Percentiles rank a stretch among this genome's conserved stretches.
phyloP scores from a whole-genome alignment of 2,329 filamentous ascomycete genomes.

The Diaporthe destruens region DNA sequence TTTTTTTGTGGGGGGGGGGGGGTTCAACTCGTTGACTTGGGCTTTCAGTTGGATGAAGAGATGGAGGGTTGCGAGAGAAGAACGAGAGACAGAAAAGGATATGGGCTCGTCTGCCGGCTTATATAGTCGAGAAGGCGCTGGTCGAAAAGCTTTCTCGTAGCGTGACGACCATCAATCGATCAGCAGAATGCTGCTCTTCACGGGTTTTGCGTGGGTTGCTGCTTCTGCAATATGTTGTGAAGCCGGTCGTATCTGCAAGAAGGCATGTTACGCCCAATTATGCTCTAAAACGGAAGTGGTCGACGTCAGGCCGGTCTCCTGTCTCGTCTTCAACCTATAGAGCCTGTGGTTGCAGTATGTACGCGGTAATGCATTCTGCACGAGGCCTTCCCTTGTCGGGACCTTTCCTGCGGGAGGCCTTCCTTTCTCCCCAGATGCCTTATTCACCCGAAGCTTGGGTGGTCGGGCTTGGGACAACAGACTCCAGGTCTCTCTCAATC shows the following conservation, averaged over 20 bases:
- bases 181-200: neutral
- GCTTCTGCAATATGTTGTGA: neutral
- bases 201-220: no score
- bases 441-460: neutral
- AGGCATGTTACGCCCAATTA: neutral
- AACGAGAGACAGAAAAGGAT: no score
- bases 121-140: neutral
- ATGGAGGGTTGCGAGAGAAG: neutral
- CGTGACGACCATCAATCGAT: neutral
- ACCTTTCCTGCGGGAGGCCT: neutral
- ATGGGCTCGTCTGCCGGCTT: neutral
- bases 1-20: neutral
- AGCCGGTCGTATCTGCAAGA: neutral
- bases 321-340: neutral
- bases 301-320: neutral
- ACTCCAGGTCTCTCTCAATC: neutral
- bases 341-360: neutral
- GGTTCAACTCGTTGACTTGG: neutral
- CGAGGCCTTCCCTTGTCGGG: conserved; percentile 8
- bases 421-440: neutral
- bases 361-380: neutral
- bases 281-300: neutral
- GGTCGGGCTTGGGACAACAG: neutral
- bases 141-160: neutral
- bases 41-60: neutral